phyloP scores from a whole-genome alignment of 1,284 basidiomycete genomes.

The Melampsora abietis-canadensis region DNA sequence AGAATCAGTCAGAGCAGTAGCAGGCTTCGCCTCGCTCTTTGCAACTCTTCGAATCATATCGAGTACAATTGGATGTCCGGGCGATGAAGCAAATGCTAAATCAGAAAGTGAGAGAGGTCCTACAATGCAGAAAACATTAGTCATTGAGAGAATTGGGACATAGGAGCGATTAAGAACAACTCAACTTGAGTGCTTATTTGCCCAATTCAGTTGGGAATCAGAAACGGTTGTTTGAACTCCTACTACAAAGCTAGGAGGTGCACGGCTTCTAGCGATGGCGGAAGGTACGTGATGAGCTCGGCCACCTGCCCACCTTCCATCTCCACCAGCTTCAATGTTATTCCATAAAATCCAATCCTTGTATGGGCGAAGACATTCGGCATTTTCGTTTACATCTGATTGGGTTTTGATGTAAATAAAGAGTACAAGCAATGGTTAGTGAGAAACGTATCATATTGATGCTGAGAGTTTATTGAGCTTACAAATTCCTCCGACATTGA shows the following conservation, averaged over 20 bases:
- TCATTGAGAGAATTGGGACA: too few relatives aligned
- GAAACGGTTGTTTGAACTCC: slow-evolving; percentile 5
- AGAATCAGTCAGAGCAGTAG: neutral
- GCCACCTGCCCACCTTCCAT: neutral
- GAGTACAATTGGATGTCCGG: neutral
- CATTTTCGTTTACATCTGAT: neutral
- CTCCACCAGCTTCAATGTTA: neutral
- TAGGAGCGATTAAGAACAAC: neutral
- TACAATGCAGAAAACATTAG: neutral
- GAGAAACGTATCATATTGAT: neutral
- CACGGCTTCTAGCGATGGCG: neutral
- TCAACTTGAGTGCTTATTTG: slow-evolving; percentile 1
- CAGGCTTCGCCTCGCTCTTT: neutral
- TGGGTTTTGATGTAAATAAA: neutral
- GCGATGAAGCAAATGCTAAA: neutral
- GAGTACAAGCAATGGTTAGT: neutral
- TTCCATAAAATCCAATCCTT: neutral
- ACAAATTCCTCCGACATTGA: neutral
- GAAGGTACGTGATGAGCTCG: neutral
- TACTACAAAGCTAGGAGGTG: neutral
- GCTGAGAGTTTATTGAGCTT: neutral
- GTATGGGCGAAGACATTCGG: neutral
- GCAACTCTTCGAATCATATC: neutral
- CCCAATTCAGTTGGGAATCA: neutral
- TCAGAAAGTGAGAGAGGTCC: neutral